Percentiles rank a stretch among this genome's conserved stretches.
Conservation (phyloP, 1,139 yeast species). For the Taphrina wiesneri region DNA sequence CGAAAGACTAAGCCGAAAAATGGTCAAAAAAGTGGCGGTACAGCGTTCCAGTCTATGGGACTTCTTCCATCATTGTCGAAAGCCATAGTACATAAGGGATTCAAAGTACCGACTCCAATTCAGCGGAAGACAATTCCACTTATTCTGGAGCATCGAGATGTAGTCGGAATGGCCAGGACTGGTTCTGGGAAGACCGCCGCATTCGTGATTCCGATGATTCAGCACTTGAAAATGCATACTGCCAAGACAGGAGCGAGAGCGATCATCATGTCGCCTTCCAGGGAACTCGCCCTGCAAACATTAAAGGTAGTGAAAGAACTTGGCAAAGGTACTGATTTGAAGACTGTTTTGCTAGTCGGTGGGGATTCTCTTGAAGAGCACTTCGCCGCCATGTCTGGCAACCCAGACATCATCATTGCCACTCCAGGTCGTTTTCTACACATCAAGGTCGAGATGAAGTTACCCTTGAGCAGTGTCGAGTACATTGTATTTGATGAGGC, state of each 20-base stretch:
- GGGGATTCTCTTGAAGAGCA: slow-evolving; percentile 98
- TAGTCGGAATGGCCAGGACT: slow-evolving; percentile 98
- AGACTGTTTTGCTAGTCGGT: slow-evolving; percentile 82
- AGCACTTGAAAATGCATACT: slow-evolving; percentile 75
- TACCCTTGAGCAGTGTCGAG: slow-evolving; percentile 78
- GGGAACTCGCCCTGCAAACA: slow-evolving; percentile 94
- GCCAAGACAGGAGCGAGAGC: slow-evolving; percentile 79
- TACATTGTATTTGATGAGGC: slow-evolving; percentile 97
- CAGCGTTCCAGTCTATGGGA: slow-evolving; percentile 55
- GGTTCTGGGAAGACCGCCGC: slow-evolving; percentile 99
- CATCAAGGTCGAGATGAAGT: slow-evolving; percentile 89
- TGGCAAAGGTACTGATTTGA: slow-evolving; percentile 75
- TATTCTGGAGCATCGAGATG: slow-evolving; percentile 82
- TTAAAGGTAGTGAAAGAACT: slow-evolving; percentile 86
- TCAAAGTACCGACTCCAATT: slow-evolving; percentile 94
- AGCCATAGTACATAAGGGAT: slow-evolving; percentile 82
- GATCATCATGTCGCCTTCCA: slow-evolving; percentile 81
- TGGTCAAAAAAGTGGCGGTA: slow-evolving; percentile 28
- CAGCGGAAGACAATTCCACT: slow-evolving; percentile 94
- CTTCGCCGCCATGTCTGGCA: slow-evolving; percentile 85
- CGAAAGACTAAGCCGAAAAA: slow-evolving; percentile 16
- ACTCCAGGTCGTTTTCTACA: slow-evolving; percentile 98
- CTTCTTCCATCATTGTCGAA: slow-evolving; percentile 67
- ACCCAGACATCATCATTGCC: slow-evolving; percentile 89
- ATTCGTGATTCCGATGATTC: slow-evolving; percentile 88